Percentiles rank a stretch among this genome's conserved stretches.
These are phyloP conservation scores for Laetiporus sulphureus DNA, from an alignment of 1,284 basidiomycete genomes.

Conservation along the genomic window DNA sequence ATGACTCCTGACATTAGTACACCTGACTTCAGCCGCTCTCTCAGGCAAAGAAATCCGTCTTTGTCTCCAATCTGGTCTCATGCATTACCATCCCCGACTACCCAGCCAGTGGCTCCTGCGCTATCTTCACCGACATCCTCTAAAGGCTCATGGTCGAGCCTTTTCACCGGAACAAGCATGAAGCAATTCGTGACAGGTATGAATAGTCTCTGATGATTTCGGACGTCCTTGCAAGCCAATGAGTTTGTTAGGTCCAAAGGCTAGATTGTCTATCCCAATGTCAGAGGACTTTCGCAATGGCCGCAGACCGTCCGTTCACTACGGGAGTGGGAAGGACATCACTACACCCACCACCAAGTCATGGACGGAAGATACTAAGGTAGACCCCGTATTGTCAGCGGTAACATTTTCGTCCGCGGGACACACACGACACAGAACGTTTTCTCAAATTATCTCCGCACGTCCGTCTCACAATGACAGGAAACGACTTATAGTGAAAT, in stretches of 20 bases:
- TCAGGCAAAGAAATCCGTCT: conserved; percentile 6
- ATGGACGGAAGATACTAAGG: conserved; percentile 41
- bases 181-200: conserved; percentile 56
- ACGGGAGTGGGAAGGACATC: conserved; percentile 3
- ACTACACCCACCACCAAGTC: conserved; percentile 41
- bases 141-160: conserved; percentile 68
- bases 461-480: conserved; percentile 27
- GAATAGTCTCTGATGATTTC: too few relatives aligned
- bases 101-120: conserved; percentile 25
- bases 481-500: conserved; percentile 26
- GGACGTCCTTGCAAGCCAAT: not conserved
- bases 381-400: conserved; percentile 17
- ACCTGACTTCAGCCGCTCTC: conserved; percentile 2
- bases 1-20: conserved; percentile 5
- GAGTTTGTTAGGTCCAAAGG: conserved; percentile 1
- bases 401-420: conserved; percentile 37
- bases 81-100: conserved; percentile 29
- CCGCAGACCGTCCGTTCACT: conserved; percentile 2
- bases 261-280: conserved; percentile 1
- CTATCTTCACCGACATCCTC: conserved; percentile 47
- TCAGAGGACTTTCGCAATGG: conserved; percentile 1
- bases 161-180: conserved; percentile 59
- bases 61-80: conserved; percentile 35
- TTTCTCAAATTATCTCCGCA: conserved; percentile 28
- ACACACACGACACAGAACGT: conserved; percentile 29